Evolutionary conservation across 1,139 yeast species (phyloP), one percentile per base, ranked within the genome.

Genomic region (Debaryomycetaceae sp.): DNA sequence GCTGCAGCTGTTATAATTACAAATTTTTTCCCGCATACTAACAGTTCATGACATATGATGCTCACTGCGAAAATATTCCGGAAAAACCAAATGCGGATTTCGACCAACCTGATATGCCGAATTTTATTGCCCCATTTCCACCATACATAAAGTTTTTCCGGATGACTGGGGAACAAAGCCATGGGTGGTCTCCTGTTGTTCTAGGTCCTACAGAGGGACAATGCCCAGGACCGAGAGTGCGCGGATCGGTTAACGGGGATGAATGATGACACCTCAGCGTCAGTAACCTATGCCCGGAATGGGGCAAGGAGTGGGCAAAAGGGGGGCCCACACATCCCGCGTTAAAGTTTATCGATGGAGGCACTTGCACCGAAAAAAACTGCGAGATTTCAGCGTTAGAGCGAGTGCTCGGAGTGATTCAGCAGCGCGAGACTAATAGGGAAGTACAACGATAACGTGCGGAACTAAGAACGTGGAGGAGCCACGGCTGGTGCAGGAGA

Each of bases 81-180:
- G 31, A 27, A 27, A 27, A 27, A 27, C 31, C 31, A 27, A 27
- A 27, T 27, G 8, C 31, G 31, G 31, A 27, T 27, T 8, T 27
- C 31, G 11, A 27, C 31, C 31, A 7, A 11, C 2, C 4, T 7
- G 11, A 27, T 27, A 27, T 27, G 31, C 31, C 31, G 31, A 27
- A 27, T 27, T 8, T 8, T 27, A 27, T 27, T 41, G 34, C 43
- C 43, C 43, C 43, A 34, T 35, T 17, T 20, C 37, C n/a, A 20
- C 17, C 37, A 41, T 40, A 38, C 39, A 37, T 38, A 39, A 36
- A 45, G 39, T 47, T 46, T 43, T 42, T 47, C 49, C 49, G 49
- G 43, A n/a, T 34, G 24, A 33, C 45, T 45, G 49, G 49, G 48
- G 48, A 44, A 46, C 22, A 7, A 8, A 11, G 11, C 31, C 31